These are phyloP conservation scores for Fusarium hainanense DNA, from an alignment of 2,329 filamentous ascomycete genomes.

Conservation along the genomic window DNA sequence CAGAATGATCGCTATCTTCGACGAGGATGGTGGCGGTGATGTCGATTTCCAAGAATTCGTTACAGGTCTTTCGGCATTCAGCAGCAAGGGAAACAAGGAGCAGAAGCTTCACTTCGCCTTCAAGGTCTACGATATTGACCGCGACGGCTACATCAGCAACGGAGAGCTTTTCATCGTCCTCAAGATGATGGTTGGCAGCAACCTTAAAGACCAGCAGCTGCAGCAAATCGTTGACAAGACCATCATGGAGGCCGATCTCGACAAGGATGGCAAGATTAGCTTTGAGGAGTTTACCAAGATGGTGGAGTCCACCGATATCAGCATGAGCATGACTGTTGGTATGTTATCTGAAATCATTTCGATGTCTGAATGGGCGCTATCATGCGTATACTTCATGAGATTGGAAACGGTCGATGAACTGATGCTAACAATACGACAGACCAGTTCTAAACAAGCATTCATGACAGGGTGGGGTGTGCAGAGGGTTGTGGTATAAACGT, in stretches of 20 bases:
- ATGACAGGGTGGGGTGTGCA: slow-evolving; percentile 8
- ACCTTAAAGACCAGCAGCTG: slow-evolving; percentile 97
- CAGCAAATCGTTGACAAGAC: slow-evolving; percentile 99
- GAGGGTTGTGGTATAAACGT: slow-evolving; percentile 2
- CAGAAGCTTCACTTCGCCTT: slow-evolving; percentile 98
- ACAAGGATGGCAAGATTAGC: slow-evolving; percentile 97
- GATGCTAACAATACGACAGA: slow-evolving; percentile 33
- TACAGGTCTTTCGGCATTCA: slow-evolving; percentile 92
- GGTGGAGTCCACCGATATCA: slow-evolving; percentile 92
- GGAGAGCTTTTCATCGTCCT: slow-evolving; percentile 98
- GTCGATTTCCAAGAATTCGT: slow-evolving; percentile 99
- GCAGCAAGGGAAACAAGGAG: slow-evolving; percentile 98
- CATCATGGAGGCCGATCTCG: slow-evolving; percentile 98
- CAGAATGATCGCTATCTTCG: slow-evolving; percentile 99
- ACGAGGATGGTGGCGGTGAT: slow-evolving; percentile 96
- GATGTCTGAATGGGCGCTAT: background rate
- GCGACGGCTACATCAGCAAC: slow-evolving; percentile 98
- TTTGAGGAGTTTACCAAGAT: slow-evolving; percentile 99
- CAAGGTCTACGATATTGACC: slow-evolving; percentile 99
- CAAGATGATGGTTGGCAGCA: slow-evolving; percentile 99
- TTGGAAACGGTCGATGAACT: background rate
- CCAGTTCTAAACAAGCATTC: slow-evolving; percentile 35
- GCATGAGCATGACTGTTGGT: slow-evolving; percentile 80
- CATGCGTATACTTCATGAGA: background rate
- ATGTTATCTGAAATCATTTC: slow-evolving; percentile 47